Evolutionary conservation across 2,329 filamentous ascomycete genomes (phyloP).

Genomic region (Alternaria triticina): DNA sequence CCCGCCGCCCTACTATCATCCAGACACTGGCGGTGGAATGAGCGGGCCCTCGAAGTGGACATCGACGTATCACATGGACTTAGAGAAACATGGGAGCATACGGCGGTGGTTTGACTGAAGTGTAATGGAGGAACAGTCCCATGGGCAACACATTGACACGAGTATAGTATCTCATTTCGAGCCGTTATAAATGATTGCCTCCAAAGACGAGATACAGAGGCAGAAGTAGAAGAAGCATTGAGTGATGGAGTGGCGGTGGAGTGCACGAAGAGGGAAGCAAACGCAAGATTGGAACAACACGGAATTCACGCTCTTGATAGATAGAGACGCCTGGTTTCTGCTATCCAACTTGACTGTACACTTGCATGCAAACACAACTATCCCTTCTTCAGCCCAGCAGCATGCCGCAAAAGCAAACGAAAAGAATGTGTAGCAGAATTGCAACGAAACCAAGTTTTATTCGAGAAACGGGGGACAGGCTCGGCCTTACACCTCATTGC

Average conservation of each 20-base stretch:
- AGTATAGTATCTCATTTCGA: too few relatives aligned
- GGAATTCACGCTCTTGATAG: too few relatives aligned
- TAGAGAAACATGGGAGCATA: neutral
- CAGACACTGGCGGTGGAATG: neutral
- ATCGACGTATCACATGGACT: neutral
- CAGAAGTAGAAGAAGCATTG: too few relatives aligned
- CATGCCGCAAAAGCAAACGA: neutral
- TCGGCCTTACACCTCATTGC: neutral
- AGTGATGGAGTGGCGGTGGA: too few relatives aligned
- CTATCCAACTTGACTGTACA: too few relatives aligned
- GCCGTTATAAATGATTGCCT: too few relatives aligned
- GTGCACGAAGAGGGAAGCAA: too few relatives aligned
- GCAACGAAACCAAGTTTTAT: neutral
- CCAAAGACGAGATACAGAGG: too few relatives aligned
- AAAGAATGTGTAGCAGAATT: neutral
- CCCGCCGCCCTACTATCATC: too few relatives aligned
- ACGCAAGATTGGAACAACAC: too few relatives aligned
- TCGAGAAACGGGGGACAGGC: neutral
- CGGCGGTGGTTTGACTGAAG: neutral
- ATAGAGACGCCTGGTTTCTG: too few relatives aligned
- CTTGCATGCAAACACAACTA: too few relatives aligned
- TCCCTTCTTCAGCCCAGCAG: neutral
- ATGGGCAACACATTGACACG: neutral
- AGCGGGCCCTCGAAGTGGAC: neutral
- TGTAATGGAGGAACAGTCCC: neutral